Evolutionary conservation across 768 basidiomycete species (phyloP), one percentile per base, ranked within the genome.

Genomic region (Cystoderma amianthinum): DNA sequence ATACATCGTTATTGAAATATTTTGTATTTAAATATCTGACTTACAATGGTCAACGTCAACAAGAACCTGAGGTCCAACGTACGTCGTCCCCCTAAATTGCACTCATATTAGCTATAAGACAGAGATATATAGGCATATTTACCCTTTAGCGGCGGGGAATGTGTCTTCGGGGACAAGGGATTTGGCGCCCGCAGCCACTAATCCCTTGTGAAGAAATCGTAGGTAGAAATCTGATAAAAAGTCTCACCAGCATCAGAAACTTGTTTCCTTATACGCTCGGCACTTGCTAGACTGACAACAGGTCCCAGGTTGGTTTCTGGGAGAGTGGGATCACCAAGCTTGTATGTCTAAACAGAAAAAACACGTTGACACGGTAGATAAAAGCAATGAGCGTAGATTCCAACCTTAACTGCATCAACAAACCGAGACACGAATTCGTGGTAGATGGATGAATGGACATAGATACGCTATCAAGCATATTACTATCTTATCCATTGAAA

Each of bases 31-130:
- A n/a, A n/a, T n/a, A n/a, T 41, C 37, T 22, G 24, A 74, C 88
- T 55, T 52, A 90, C 89, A 61, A 58, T 98, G 95, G 53, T 92
- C 62, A 9, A 99, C 96, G 47, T 96, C 72, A 22, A 93, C 71
- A 24, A 98, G 64, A 2, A 98, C 90, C 57, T 93, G 89, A 0
- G 96, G 96, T 0, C 82, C 89, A 37, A 99, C 89, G 50, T 83
- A 92, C 1, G 93, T 74, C 1, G 86, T 86, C 2, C 82, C 89
- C 28, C 85, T 90, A 45, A 12, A 2, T 40, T 50, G 37, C 13
- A 43, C 34, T 34, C 40, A 11, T 18, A 36, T n/a, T 3, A 13
- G 39, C 13, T 12, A 44, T 36, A 10, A 32, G 12, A 21, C 2
- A 21, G 22, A 20, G 39, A 32, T 12, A 40, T 17, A 21, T 9